These are phyloP conservation scores for Dothideomycetes sp. DNA, from an alignment of 2,329 filamentous ascomycete species.

Conservation along the genomic window DNA sequence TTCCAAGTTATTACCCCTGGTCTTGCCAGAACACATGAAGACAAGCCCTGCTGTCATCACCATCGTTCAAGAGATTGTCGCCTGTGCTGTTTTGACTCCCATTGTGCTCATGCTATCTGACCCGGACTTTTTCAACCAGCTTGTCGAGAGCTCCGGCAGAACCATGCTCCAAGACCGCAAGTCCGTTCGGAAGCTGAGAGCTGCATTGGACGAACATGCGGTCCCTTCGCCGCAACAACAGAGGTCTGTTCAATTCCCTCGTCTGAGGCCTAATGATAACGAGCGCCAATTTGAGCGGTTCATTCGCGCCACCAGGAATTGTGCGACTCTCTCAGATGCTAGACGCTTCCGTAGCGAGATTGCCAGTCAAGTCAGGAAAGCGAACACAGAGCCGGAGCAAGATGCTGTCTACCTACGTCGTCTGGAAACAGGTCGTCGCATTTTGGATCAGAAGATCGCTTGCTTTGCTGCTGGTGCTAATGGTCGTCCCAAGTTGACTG, in stretches of 20 bases:
- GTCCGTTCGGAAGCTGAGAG: slow-evolving; percentile 82
- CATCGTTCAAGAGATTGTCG: slow-evolving; percentile 80
- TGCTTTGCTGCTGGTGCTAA: slow-evolving; percentile 63
- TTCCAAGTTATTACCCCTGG: slow-evolving; percentile 58
- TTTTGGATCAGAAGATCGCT: slow-evolving; percentile 82
- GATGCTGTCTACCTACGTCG: slow-evolving; percentile 82
- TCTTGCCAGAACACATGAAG: slow-evolving; percentile 65
- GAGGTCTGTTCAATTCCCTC: slow-evolving; percentile 63
- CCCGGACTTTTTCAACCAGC: slow-evolving; percentile 94
- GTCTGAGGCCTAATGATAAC: slow-evolving; percentile 70
- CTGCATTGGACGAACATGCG: slow-evolving; percentile 87
- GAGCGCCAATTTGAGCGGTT: slow-evolving; percentile 93
- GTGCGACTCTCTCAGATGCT: slow-evolving; percentile 86
- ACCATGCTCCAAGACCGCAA: slow-evolving; percentile 87
- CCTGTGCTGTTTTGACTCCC: slow-evolving; percentile 81
- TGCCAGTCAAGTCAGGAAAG: slow-evolving; percentile 75
- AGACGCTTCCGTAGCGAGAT: slow-evolving; percentile 87
- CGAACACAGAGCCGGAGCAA: slow-evolving; percentile 66
- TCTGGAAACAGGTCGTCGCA: slow-evolving; percentile 80
- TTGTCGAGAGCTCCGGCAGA: slow-evolving; percentile 72
- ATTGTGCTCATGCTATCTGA: slow-evolving; percentile 73
- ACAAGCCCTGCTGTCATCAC: slow-evolving; percentile 72
- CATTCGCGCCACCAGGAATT: slow-evolving; percentile 77
- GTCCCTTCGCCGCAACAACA: slow-evolving; percentile 62
- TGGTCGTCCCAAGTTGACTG: slow-evolving; percentile 28